These are phyloP conservation scores for Coniochaeta hoffmannii DNA, from an alignment of 2,329 filamentous ascomycete species.

Conservation along the genomic window DNA sequence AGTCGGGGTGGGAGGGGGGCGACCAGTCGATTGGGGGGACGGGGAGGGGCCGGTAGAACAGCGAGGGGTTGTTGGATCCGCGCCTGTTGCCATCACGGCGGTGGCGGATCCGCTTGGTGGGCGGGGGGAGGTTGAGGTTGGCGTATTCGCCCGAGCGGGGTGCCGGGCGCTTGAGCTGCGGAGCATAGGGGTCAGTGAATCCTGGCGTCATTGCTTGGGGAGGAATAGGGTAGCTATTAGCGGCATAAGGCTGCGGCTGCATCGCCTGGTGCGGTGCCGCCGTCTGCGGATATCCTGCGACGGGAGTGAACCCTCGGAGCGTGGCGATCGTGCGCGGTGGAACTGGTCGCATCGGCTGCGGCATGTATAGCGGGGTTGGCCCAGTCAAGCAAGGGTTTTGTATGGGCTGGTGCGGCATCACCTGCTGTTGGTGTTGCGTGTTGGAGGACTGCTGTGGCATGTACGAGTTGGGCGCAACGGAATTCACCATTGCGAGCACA, in stretches of 20 bases:
- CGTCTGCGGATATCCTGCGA: too few relatives aligned
- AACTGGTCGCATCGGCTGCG: too few relatives aligned
- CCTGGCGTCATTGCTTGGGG: background rate
- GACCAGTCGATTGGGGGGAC: background rate
- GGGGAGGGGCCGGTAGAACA: background rate
- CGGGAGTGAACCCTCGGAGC: too few relatives aligned
- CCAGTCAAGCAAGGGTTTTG: background rate
- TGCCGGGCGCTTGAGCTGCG: background rate
- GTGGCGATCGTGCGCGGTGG: too few relatives aligned
- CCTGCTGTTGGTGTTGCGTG: background rate
- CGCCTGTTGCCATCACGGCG: background rate
- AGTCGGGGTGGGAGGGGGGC: background rate
- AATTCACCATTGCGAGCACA: background rate
- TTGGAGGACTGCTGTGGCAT: background rate
- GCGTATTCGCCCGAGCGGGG: too few relatives aligned
- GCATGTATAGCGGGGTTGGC: background rate
- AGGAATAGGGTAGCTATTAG: background rate
- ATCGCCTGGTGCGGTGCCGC: too few relatives aligned
- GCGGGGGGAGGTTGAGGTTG: background rate
- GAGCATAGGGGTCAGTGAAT: background rate
- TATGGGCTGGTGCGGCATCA: background rate
- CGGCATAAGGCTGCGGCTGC: too few relatives aligned
- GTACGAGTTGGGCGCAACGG: background rate
- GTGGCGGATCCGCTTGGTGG: background rate
- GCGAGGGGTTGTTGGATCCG: background rate